Base-by-base conservation (phyloP, 345 rosid species). In the Citrus maxima region DNA sequence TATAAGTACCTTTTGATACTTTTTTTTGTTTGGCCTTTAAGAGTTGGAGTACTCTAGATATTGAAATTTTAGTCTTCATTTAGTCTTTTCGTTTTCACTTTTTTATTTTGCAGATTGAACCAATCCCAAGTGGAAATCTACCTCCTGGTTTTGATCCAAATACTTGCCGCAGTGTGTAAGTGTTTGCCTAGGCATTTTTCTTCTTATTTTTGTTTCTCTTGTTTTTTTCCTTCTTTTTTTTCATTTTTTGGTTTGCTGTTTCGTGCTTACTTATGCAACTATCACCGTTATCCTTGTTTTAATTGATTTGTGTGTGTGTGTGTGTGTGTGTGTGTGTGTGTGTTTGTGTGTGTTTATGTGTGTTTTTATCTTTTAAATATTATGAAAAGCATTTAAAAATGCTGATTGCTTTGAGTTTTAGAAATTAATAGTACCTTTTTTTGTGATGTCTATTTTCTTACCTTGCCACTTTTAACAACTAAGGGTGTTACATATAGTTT, bases 91-190 rank as follows among this genome's bases (percentile, higher is more conserved):
- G 49, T 82, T 88, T 82, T 78, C 70, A 71, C 84, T 27, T 85
- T 84, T 83, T 79, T n/a, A 70, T 90, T 90, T 89, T 85, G 89
- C 85, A 95, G 99, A 92, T 95, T 85, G 97, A 95, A 87, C 97
- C 95, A 65, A 84, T 95, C 76, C 95, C 96, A 83, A 92, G 96
- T 87, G 99, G 99, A 86, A 95, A 95, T 90, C 93, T 92, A 95
- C 27, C 27, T 25, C 27, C 1, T 25, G 27, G 27, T 25, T 25
- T 25, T 25, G 27, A 25, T 25, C 27, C 96, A 84, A 93, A 88
- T 84, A 79, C 95, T 91, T 95, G 98, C 94, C 92, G 97, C 96
- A 93, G 99, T 89, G 97, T 93, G 99, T 95, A 98, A 95, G 99
- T 93, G 85, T 90, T 91, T 86, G 87, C 80, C 81, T 80, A 73